Conservation (phyloP, 345 rosid genomes). For the Syzygium oleosum region DNA sequence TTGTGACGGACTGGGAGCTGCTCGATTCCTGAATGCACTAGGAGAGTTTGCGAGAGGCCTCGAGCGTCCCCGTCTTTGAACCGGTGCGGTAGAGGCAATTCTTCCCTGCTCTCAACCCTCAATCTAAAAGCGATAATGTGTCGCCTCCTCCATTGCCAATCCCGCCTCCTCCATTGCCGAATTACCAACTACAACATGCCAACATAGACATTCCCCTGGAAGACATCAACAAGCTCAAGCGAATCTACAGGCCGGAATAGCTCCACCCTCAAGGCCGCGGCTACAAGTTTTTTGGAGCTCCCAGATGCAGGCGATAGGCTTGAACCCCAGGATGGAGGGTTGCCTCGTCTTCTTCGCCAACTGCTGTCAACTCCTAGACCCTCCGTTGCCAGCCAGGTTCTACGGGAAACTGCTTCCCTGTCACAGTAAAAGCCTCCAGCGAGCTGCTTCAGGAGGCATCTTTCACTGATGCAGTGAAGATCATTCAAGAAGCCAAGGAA, state of each 20-base stretch:
- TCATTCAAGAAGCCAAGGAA: slow-evolving; percentile 36
- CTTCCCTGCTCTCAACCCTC: slow-evolving; percentile 8
- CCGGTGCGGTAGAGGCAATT: slow-evolving; percentile 52
- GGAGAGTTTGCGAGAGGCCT: slow-evolving; percentile 46
- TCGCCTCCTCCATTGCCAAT: neutral
- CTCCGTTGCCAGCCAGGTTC: slow-evolving; percentile 52
- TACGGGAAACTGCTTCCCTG: slow-evolving; percentile 70
- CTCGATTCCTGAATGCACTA: slow-evolving; percentile 48
- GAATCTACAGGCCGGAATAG: slow-evolving; percentile 20
- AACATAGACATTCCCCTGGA: slow-evolving; percentile 44
- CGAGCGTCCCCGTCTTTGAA: slow-evolving; percentile 13
- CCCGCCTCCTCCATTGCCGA: slow-evolving; percentile 28
- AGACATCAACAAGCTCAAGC: slow-evolving; percentile 28
- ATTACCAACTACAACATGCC: slow-evolving; percentile 29
- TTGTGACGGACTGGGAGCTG: slow-evolving; percentile 65
- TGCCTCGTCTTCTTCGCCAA: slow-evolving; percentile 60
- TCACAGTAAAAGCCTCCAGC: slow-evolving; percentile 6
- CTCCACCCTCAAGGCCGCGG: slow-evolving; percentile 47
- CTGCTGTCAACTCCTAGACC: slow-evolving; percentile 32
- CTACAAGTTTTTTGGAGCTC: slow-evolving; percentile 39
- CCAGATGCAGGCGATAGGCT: slow-evolving; percentile 25
- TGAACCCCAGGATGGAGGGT: slow-evolving; percentile 10
- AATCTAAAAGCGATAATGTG: neutral
- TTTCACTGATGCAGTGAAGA: slow-evolving; percentile 22
- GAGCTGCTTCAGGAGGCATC: slow-evolving; percentile 12